Evolutionary conservation across 2,329 filamentous ascomycete species (phyloP).

Genomic region (Onygenales sp.): DNA sequence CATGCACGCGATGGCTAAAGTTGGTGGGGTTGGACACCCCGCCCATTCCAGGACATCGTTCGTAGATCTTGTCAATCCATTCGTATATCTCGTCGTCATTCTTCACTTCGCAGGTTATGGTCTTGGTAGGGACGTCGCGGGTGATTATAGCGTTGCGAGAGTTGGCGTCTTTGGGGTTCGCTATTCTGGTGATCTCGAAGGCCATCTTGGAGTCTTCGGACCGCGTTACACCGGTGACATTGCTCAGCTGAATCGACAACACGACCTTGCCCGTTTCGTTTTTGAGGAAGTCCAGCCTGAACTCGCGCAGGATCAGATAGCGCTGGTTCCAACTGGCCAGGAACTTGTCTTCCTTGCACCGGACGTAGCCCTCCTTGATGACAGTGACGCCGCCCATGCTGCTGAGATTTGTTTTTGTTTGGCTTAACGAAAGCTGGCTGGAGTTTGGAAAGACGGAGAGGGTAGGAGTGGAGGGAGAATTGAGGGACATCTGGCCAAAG

Average conservation of each 20-base stretch:
- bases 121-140: conserved; percentile 70
- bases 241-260: conserved; percentile 74
- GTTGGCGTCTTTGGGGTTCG: conserved; percentile 50
- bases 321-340: conserved; percentile 84
- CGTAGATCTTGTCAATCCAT: conserved; percentile 98
- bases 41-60: conserved; percentile 92
- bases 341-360: conserved; percentile 68
- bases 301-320: conserved; percentile 84
- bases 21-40: conserved; percentile 98
- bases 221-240: conserved; percentile 81
- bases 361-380: conserved; percentile 54
- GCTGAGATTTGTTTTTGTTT: conserved; percentile 48
- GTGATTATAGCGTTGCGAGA: conserved; percentile 62
- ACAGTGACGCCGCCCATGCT: conserved; percentile 60
- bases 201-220: conserved; percentile 87
- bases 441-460: conserved; percentile 58
- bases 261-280: conserved; percentile 77
- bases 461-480: conserved; percentile 55
- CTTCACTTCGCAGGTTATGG: conserved; percentile 87
- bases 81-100: conserved; percentile 95
- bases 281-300: conserved; percentile 90
- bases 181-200: conserved; percentile 77
- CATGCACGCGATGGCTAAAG: conserved; percentile 93
- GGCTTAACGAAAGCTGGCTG: conserved; percentile 60
- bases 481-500: conserved; percentile 57